Conservation (phyloP, 257 asterid genomes). For the Orobanche coerulescens region DNA sequence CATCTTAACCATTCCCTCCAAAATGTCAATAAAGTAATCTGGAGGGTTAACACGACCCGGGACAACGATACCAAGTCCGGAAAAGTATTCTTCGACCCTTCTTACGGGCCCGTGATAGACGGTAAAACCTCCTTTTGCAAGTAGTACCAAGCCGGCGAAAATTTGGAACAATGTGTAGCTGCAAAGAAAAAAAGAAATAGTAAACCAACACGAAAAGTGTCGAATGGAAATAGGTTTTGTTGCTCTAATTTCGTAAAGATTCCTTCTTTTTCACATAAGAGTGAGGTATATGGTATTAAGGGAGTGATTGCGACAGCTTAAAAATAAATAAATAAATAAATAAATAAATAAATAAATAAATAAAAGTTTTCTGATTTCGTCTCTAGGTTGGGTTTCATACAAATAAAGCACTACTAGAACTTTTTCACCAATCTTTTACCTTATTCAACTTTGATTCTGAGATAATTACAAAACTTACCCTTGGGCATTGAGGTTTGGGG, state of each 20-base stretch:
- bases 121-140: constrained; percentile 58
- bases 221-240: not conserved
- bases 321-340: too few relatives aligned
- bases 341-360: too few relatives aligned
- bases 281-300: too few relatives aligned
- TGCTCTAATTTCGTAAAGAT: not conserved
- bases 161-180: constrained; percentile 43
- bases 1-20: constrained; percentile 53
- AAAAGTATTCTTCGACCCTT: constrained; percentile 43
- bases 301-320: too few relatives aligned
- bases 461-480: too few relatives aligned
- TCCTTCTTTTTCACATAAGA: not conserved
- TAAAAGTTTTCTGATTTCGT: too few relatives aligned
- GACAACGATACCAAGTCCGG: constrained; percentile 38
- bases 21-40: constrained; percentile 50
- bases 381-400: too few relatives aligned
- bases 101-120: constrained; percentile 50
- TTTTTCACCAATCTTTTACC: too few relatives aligned
- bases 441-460: too few relatives aligned
- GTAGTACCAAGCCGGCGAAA: constrained; percentile 51
- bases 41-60: constrained; percentile 61
- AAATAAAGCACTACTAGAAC: too few relatives aligned
- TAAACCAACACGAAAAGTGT: not conserved
- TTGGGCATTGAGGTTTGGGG: too few relatives aligned
- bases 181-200: constrained; percentile 20